Evolutionary conservation across 2,329 filamentous ascomycete genomes (phyloP), one percentile per base, ranked within the genome.

Genomic region (Venturia pyrina): DNA sequence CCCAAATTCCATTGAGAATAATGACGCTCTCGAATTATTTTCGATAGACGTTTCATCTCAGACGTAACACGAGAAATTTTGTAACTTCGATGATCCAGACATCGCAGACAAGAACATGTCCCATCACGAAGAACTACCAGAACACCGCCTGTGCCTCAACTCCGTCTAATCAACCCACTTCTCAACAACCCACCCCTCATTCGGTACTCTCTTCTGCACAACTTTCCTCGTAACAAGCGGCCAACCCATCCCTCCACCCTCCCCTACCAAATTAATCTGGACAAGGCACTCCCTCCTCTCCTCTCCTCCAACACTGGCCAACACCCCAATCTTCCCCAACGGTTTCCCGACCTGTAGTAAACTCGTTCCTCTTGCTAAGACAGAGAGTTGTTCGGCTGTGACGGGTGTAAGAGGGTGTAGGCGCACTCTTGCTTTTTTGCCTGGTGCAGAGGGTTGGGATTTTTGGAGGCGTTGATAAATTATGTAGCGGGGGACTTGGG

Each of bases 351-450:
- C 37, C 13, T 66, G 40, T 32, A 67, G 76, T 65, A 99, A 79
- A 62, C 92, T 90, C 15, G 95, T 98, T 0, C 90, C 90, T 73
- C 91, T 89, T 5, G 92, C 90, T 65, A 98, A 80, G 1, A 85
- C 86, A 4, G 89, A 85, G 6, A 99, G 82, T 74, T 96, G 90
- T 2, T 84, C 83, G 1, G 86, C 89, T 19, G 87, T 89, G 7
- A 96, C 81, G 37, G 93, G 86, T 2, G 92, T 93, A 24, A 99
- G 82, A 3, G 93, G 85, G 73, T 93, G 90, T 89, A 99, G 96
- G 56, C 95, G 81, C 40, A 91, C 92, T 77, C 87, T 88, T 13
- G 60, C 28, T 48, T 32, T 62, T 7, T 71, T 73, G 1, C 77
- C 73, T 64, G 28, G 65, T 8, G 81, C 77, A 0, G 82, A 78